A percentile compares a stretch with the other conserved stretches of the same genome.
Evolutionary conservation across 2,329 filamentous ascomycete species (phyloP).

Genomic region (Nothophaeocryptopus gaeumannii): DNA sequence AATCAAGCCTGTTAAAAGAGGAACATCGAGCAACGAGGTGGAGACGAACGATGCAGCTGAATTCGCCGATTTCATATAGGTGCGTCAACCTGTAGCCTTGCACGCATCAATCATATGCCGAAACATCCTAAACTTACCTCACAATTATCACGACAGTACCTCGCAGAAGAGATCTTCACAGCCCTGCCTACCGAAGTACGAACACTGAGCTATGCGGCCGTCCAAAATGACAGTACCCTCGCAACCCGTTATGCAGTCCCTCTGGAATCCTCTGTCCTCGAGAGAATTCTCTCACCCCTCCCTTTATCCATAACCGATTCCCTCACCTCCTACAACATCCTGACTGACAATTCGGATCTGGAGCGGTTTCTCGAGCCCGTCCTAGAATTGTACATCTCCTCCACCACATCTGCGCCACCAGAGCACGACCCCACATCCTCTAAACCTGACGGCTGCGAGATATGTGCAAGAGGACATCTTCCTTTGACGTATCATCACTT

Average conservation of each 20-base stretch:
- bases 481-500: constrained; percentile 80
- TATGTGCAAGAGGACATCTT: constrained; percentile 73
- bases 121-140: too few relatives aligned
- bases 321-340: constrained; percentile 64
- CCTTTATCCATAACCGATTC: constrained; percentile 64
- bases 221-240: constrained; percentile 51
- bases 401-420: constrained; percentile 61
- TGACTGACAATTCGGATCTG: constrained; percentile 46
- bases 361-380: constrained; percentile 61
- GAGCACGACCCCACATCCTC: constrained; percentile 54
- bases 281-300: constrained; percentile 53
- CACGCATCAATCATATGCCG: too few relatives aligned
- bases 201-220: constrained; percentile 58
- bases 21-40: constrained; percentile 6
- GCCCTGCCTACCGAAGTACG: constrained; percentile 61
- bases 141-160: constrained; percentile 50
- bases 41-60: constrained; percentile 57
- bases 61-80: constrained; percentile 74
- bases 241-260: constrained; percentile 48
- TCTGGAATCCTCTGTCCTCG: constrained; percentile 35
- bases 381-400: constrained; percentile 60
- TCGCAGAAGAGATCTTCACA: constrained; percentile 67
- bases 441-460: constrained; percentile 62
- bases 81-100: constrained; percentile 26
- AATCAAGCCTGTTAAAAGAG: constrained; percentile 34